Percentiles rank a stretch among this genome's conserved stretches.
These are phyloP conservation scores for Trifolium dubium DNA, from an alignment of 306 rosid genomes.

Conservation along the genomic window DNA sequence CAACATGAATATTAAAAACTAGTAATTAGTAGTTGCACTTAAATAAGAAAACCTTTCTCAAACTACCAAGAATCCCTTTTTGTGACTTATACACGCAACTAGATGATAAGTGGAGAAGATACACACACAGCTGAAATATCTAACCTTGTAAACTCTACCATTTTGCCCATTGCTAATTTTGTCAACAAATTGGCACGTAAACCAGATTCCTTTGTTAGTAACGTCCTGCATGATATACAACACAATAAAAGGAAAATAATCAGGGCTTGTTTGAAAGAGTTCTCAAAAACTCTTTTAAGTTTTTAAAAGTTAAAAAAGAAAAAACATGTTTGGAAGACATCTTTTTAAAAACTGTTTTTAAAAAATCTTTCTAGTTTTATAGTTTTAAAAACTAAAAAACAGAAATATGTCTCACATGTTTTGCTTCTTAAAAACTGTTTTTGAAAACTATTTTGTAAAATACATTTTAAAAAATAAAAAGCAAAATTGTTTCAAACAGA, in stretches of 20 bases:
- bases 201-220: slow-evolving; percentile 45
- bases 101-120: slow-evolving; percentile 7
- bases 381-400: too few species aligned
- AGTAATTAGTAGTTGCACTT: slow-evolving; percentile 8
- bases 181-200: slow-evolving; percentile 41
- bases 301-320: too few species aligned
- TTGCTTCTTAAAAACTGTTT: too few species aligned
- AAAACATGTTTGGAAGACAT: too few species aligned
- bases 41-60: slow-evolving; percentile 3
- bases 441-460: too few species aligned
- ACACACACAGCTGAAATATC: slow-evolving; percentile 24
- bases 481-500: too few species aligned
- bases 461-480: too few species aligned
- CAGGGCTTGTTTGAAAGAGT: too few species aligned
- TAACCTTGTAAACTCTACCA: slow-evolving; percentile 40
- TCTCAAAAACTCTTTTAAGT: too few species aligned
- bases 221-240: slow-evolving; percentile 39
- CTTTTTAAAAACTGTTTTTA: too few species aligned
- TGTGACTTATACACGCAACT: background rate
- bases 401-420: too few species aligned
- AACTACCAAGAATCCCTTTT: background rate
- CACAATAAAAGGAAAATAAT: background rate
- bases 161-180: slow-evolving; percentile 37
- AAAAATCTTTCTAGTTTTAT: too few species aligned
- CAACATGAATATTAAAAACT: background rate